Evolutionary conservation across 345 rosid species (phyloP), one percentile per base, ranked within the genome.

Genomic region (Syzygium aromaticum): DNA sequence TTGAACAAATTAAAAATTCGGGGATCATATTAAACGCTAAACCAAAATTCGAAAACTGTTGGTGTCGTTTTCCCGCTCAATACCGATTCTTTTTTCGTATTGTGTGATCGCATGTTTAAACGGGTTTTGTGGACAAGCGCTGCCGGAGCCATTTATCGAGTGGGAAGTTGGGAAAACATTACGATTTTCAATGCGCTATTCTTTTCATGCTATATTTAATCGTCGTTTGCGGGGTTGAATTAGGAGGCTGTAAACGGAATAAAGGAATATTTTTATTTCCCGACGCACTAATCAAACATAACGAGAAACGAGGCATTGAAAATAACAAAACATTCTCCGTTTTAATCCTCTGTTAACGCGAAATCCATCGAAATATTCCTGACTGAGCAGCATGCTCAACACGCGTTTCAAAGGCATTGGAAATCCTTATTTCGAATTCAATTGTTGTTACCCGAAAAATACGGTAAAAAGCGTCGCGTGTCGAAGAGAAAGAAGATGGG

Each of bases 171-270:
- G 77, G 8, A 64, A 64, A 28, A 15, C 0, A n/a, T 15, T 30
- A 1, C 0, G 4, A 7, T 59, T 59, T 59, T 59, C 27, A 0
- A 27, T 11, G 30, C 11, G 14, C 64, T 59, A 13, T n/a, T 61
- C 0, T 13, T 61, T 3, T 61, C 5, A 2, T 0, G 8, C n/a
- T 61, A 13, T n/a, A 33, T 27, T 15, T 1, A 0, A 17, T 5
- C 73, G 12, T 0, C 13, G 8, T 61, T 8, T 61, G n/a, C 19
- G 33, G 6, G 13, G 33, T 2, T 67, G 46, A 67, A 30, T 7
- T 16, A 17, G 5, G 46, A 17, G 17, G 8, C 2, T 19, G 22
- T 15, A 14, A 17, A 19, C 9, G 9, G 21, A 54, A 54, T 54
- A 7, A 54, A 21, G 1, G 38, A 33, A 73, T 33, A 5, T 11